These are phyloP conservation scores for Nitzschia putrida DNA, from an alignment of 108 stramenopile genomes.

Conservation along the genomic window DNA sequence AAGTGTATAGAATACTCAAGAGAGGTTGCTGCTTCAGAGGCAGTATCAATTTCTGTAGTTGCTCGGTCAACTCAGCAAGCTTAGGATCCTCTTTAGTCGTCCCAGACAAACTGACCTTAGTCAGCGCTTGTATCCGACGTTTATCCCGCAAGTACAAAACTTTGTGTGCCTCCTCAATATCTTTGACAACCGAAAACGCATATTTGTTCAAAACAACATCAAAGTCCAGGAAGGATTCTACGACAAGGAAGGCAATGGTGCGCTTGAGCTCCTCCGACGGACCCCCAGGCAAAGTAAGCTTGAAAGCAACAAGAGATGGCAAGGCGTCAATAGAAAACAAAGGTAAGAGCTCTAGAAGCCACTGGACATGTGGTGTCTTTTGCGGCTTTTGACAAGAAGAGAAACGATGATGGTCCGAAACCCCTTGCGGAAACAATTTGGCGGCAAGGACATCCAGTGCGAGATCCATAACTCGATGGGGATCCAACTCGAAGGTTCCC, in stretches of 20 bases:
- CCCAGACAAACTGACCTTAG: slow-evolving; percentile 36
- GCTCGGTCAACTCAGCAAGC: slow-evolving; percentile 12
- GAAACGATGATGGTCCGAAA: background rate
- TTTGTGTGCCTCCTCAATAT: slow-evolving; percentile 38
- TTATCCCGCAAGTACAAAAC: slow-evolving; percentile 32
- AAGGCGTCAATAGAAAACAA: slow-evolving; percentile 55
- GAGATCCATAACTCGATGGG: slow-evolving; percentile 90
- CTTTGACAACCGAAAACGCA: slow-evolving; percentile 16
- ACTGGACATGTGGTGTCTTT: slow-evolving; percentile 14
- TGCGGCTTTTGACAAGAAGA: background rate
- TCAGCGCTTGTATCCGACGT: slow-evolving; percentile 19
- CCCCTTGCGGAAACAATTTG: slow-evolving; percentile 31
- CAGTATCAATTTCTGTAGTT: slow-evolving; percentile 5
- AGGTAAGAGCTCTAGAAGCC: slow-evolving; percentile 48
- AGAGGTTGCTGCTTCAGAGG: slow-evolving; percentile 13
- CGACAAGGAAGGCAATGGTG: slow-evolving; percentile 53
- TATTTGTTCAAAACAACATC: slow-evolving; percentile 13
- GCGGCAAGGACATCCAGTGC: slow-evolving; percentile 80
- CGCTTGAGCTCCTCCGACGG: slow-evolving; percentile 3
- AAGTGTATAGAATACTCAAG: slow-evolving; percentile 20
- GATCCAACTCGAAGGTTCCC: slow-evolving; percentile 95
- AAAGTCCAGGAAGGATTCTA: slow-evolving; percentile 50
- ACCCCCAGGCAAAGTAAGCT: slow-evolving; percentile 31
- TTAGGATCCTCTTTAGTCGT: slow-evolving; percentile 29
- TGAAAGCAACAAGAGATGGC: slow-evolving; percentile 86